Evolutionary conservation across 306 rosid genomes (phyloP), one percentile per base, ranked within the genome.

Genomic region (Alnus glutinosa): DNA sequence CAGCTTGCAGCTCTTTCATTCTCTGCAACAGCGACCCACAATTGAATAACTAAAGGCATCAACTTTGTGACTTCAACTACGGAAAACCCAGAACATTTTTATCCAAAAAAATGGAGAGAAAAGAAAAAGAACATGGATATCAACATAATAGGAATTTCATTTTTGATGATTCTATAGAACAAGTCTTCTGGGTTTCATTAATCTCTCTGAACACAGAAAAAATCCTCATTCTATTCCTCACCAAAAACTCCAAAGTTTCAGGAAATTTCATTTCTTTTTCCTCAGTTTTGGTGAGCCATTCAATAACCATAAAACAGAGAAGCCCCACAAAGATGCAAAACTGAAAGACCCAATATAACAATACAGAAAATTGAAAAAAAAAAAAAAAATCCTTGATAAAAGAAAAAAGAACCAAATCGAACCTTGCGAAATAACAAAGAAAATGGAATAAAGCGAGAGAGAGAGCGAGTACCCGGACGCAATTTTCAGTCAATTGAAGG

Each of bases 1-100:
- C 79, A 16, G 86, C 88, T 83, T 87, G 88, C 39, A 95, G 71
- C 71, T 95, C 93, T 75, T 90, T 92, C 88, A 95, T 86, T 84
- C 89, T 88, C 99, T 92, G 95, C 46, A 59, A 52, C 62, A 79
- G 55, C 36, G 58, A 77, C 75, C 51, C 19, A 28, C 69, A 71
- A 74, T 15, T 83, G 44, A 77, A 48, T 1, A 58, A 55, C 48
- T 1, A 34, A 63, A 70, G 0, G 7, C 63, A 57, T 51, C 57
- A 12, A 67, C 47, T 42, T 23, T 10, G 10, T 1, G n/a, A 55
- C 14, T 16, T 39, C 51, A 18, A 42, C 18, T 68, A 42, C n/a
- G 16, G 1, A 58, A 50, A 7, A 46, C 32, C 39, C n/a, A 70
- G 23, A 5, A 28, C 12, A 50, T 9, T 49, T 49, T 42, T 42